Base-by-base conservation (phyloP, 73 alveolate genomes). In the Paramecium sexaurelia region DNA sequence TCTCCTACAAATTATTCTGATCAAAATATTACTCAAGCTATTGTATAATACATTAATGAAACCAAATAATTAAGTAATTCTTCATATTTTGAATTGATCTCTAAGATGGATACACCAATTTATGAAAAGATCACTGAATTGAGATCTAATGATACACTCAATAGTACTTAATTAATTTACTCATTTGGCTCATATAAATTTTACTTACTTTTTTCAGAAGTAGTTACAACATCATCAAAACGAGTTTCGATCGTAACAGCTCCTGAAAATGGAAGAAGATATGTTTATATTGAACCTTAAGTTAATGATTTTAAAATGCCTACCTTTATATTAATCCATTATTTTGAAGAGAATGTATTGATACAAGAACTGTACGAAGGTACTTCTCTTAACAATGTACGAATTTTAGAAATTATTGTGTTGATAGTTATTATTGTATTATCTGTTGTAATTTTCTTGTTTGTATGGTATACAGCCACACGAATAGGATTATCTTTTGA, bases 261-360 rank as follows among this genome's bases (percentile, higher is more conserved):
- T 2, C 90, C 90, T 36, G 90, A 78, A 78, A 78, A 78, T 78
- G 90, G 90, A 24, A 78, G 90, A 43, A 78, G 90, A 27, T 78
- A 78, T 43, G 90, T 78, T 8, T 78, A 78, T n/a, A 78, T 78
- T 41, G 43, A 78, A 78, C 90, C 90, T 78, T 39, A 78, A 78
- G 68, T 29, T 20, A 78, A 78, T 78, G 55, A 78, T 11, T 78
- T 78, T n/a, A 78, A 56, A 24, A 78, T 78, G 90, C 90, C 90
- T 4, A 78, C 90, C 1, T 78, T 78, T 78, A 43, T 78, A 40
- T 43, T 78, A 1, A 40, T 78, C 19, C 90, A 78, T 45, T 78
- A 78, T 45, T 78, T 78, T 78, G 90, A 78, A 13, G 90, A 78
- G 27, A 78, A 26, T 41, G 90, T 78, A 2, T 78, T 78, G 27